Evolutionary conservation across 176 grass and related monocot species (phyloP).

Genomic region (Musa troglodytarum): DNA sequence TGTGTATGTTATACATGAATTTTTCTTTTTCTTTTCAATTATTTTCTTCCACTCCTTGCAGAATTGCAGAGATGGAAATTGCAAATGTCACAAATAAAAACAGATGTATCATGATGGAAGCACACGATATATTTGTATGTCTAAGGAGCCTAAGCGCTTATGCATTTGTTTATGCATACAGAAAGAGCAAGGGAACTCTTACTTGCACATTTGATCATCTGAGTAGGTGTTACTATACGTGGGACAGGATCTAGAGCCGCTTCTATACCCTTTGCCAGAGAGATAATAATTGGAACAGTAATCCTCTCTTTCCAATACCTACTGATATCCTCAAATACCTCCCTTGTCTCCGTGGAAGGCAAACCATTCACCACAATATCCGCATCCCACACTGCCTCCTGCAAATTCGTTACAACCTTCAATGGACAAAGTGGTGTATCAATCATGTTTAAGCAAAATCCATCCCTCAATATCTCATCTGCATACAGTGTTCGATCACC

Average conservation of each 20-base stretch:
- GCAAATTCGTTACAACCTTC: constrained; percentile 95
- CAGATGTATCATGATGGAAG: too few species aligned
- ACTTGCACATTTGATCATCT: constrained; percentile 93
- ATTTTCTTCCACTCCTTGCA: too few species aligned
- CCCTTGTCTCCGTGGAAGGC: constrained; percentile 79
- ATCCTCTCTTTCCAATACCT: constrained; percentile 97
- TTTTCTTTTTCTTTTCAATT: too few species aligned
- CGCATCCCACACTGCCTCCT: constrained; percentile 96
- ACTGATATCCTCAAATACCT: constrained; percentile 92
- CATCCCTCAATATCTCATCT: constrained; percentile 83
- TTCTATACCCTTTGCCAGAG: constrained; percentile 85
- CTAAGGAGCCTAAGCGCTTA: not conserved
- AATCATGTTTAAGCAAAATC: constrained; percentile 86
- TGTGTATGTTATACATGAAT: too few species aligned
- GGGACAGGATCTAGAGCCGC: constrained; percentile 65
- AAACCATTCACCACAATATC: constrained; percentile 91
- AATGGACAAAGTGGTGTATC: constrained; percentile 84
- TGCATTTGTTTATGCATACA: not conserved
- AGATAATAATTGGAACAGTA: constrained; percentile 72
- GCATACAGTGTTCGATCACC: constrained; percentile 77
- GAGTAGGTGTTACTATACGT: constrained; percentile 81
- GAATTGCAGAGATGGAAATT: too few species aligned
- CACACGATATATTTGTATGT: too few species aligned
- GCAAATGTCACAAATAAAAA: too few species aligned
- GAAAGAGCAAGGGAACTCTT: constrained; percentile 8